phyloP scores from a whole-genome alignment of 495 filamentous ascomycete genomes.

The Xylaria nigripes region DNA sequence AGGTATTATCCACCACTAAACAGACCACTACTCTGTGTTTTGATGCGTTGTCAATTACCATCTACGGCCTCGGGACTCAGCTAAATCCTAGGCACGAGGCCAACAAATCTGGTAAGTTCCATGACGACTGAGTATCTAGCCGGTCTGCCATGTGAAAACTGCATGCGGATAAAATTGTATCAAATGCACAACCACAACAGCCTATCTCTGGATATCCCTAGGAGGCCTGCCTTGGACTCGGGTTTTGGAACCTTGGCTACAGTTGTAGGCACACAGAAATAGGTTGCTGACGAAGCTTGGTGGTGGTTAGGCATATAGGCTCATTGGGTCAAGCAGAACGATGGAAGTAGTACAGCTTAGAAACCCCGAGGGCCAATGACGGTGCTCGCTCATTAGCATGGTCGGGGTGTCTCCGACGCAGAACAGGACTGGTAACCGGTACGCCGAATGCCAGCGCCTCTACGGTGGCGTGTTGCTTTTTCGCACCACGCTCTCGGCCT shows the following conservation, averaged over 20 bases:
- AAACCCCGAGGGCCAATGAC: neutral
- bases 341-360: neutral
- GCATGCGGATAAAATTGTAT: neutral
- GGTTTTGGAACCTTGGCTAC: neutral
- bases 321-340: conserved; percentile 2
- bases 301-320: neutral
- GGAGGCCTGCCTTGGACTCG: neutral
- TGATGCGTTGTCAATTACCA: conserved; percentile 9
- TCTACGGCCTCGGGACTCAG: neutral
- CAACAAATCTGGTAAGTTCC: neutral
- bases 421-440: neutral
- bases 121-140: conserved; percentile 1
- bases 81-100: neutral
- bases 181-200: neutral
- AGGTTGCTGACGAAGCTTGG: neutral
- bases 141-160: neutral
- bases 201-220: neutral
- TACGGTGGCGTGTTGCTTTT: neutral
- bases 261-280: neutral
- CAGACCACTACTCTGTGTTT: neutral
- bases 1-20: neutral
- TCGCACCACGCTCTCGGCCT: neutral
- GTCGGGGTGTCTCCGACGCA: conserved; percentile 6
- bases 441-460: conserved; percentile 2
- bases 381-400: neutral